phyloP scores from a whole-genome alignment of 2,329 filamentous ascomycete species.

The Fusarium kyushuense region DNA sequence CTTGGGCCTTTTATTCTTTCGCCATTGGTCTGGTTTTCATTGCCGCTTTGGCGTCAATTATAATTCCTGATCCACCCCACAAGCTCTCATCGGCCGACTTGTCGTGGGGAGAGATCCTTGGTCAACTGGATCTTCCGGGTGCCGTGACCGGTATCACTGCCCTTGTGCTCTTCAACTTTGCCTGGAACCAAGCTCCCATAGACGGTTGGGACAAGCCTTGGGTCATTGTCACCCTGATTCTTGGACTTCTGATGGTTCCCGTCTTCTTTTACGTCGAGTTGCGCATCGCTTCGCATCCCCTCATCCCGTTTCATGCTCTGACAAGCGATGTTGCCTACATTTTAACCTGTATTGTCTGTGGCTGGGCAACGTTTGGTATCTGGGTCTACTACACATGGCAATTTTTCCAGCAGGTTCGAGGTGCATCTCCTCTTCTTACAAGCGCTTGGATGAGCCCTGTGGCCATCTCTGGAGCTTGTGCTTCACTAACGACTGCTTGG shows the following conservation, averaged over 20 bases:
- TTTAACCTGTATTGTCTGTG: constrained; percentile 64
- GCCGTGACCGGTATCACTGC: constrained; percentile 62
- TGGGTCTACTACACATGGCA: constrained; percentile 66
- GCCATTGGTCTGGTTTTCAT: constrained; percentile 53
- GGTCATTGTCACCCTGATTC: constrained; percentile 67
- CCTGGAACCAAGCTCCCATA: constrained; percentile 73
- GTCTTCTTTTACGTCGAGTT: constrained; percentile 70
- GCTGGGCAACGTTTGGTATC: constrained; percentile 67
- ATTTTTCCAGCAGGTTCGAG: constrained; percentile 60
- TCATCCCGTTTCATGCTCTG: constrained; percentile 67
- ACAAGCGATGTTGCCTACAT: constrained; percentile 66
- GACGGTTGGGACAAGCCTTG: constrained; percentile 69
- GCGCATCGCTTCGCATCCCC: constrained; percentile 60
- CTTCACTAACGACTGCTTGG: constrained; percentile 59
- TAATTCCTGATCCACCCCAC: constrained; percentile 51
- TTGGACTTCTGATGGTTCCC: constrained; percentile 66
- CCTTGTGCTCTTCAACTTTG: constrained; percentile 73
- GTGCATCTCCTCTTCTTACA: constrained; percentile 57
- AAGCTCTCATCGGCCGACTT: constrained; percentile 27
- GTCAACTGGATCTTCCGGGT: constrained; percentile 56
- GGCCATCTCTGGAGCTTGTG: constrained; percentile 58
- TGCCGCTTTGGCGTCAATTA: constrained; percentile 48
- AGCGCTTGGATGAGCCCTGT: constrained; percentile 60
- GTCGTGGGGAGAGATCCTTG: constrained; percentile 37
- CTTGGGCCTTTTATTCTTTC: constrained; percentile 61